Conservation (phyloP, 306 rosid genomes). For the Cicer judaicum region DNA sequence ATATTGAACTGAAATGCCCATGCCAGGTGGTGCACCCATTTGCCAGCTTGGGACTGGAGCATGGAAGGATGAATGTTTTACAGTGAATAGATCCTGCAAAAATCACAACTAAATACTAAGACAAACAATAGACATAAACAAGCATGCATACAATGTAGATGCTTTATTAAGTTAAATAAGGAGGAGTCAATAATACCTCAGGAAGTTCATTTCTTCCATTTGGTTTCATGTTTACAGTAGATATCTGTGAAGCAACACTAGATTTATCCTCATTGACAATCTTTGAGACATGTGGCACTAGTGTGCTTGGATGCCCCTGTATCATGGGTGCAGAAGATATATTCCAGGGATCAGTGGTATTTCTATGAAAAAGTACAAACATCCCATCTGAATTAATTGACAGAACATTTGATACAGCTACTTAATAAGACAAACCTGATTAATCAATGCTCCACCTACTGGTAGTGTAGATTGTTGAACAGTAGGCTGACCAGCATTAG, state of each 20-base stretch:
- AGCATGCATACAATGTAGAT: constrained; percentile 17
- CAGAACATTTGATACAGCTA: constrained; percentile 37
- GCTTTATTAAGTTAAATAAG: constrained; percentile 32
- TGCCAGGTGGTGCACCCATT: constrained; percentile 63
- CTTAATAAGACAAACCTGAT: constrained; percentile 61
- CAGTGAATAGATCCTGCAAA: constrained; percentile 77
- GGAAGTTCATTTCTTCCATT: constrained; percentile 83
- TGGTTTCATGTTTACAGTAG: constrained; percentile 57
- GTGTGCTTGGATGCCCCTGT: constrained; percentile 58
- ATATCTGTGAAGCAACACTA: constrained; percentile 51
- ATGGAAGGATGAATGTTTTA: constrained; percentile 59
- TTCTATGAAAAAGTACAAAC: constrained; percentile 42
- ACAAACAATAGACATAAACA: constrained; percentile 35
- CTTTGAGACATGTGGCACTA: constrained; percentile 51
- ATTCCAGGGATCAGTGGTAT: constrained; percentile 63
- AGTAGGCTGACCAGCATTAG: constrained; percentile 53
- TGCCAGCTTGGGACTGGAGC: constrained; percentile 80
- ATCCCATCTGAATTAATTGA: constrained; percentile 28
- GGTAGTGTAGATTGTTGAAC: constrained; percentile 58
- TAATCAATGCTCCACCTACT: constrained; percentile 57
- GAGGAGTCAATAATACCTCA: constrained; percentile 53
- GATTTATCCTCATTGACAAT: constrained; percentile 48
- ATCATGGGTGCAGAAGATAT: constrained; percentile 40
- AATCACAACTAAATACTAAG: constrained; percentile 41
- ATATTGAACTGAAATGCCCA: constrained; percentile 66